These are phyloP conservation scores for Phoma sp. DNA, from an alignment of 2,329 filamentous ascomycete species.

Conservation along the genomic window DNA sequence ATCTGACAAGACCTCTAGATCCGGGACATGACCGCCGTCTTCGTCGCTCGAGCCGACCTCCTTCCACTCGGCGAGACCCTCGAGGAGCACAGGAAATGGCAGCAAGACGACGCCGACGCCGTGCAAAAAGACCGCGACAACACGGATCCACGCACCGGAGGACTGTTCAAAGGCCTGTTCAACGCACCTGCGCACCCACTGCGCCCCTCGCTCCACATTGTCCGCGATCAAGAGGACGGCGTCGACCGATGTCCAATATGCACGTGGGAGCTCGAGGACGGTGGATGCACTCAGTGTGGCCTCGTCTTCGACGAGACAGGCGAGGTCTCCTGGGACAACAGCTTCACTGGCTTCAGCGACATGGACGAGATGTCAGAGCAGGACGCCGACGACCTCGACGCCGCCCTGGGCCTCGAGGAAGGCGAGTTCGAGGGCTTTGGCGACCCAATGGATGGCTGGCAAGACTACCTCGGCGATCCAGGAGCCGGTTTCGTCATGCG, in stretches of 20 bases:
- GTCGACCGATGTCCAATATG: conserved; percentile 70
- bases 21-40: conserved; percentile 69
- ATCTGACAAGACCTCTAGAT: conserved; percentile 54
- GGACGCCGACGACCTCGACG: conserved; percentile 48
- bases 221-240: conserved; percentile 66
- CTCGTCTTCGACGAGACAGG: conserved; percentile 59
- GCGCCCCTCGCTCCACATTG: conserved; percentile 46
- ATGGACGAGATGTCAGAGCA: conserved; percentile 54
- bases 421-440: conserved; percentile 44
- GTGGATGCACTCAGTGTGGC: conserved; percentile 62
- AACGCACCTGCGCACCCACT: conserved; percentile 36
- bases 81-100: conserved; percentile 65
- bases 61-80: conserved; percentile 69
- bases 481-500: conserved; percentile 46
- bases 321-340: conserved; percentile 47
- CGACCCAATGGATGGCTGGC: conserved; percentile 41
- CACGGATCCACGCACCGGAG: conserved; percentile 57
- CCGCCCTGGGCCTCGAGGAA: conserved; percentile 52
- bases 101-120: conserved; percentile 65
- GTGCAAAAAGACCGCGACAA: conserved; percentile 68
- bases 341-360: conserved; percentile 55
- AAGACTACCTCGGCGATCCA: conserved; percentile 38
- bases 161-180: conserved; percentile 71
- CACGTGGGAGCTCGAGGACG: conserved; percentile 69
- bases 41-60: conserved; percentile 66